Conservation (phyloP, 108 stramenopile species). For the Aurantiochytrium sp. region DNA sequence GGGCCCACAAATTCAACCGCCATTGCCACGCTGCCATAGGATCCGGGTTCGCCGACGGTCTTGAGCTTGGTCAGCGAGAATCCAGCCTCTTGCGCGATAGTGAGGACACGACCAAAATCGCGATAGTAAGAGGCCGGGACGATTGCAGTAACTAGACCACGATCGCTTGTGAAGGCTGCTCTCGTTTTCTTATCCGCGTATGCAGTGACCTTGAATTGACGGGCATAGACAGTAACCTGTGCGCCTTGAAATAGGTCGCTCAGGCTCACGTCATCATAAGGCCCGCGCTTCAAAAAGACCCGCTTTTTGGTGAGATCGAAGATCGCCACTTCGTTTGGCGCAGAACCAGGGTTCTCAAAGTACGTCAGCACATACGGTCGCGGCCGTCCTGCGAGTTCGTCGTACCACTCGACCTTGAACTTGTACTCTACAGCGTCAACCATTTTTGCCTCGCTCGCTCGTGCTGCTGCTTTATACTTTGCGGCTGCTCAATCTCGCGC, state of each 20-base stretch:
- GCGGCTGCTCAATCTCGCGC: neutral
- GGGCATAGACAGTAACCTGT: slow-evolving; percentile 17
- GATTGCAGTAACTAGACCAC: neutral
- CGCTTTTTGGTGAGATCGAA: neutral
- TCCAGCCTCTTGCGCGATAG: neutral
- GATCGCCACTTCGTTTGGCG: neutral
- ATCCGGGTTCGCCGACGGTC: neutral
- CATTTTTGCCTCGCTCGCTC: neutral
- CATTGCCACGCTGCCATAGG: neutral
- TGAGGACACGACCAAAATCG: neutral
- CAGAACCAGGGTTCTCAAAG: neutral
- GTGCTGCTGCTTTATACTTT: neutral
- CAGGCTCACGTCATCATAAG: slow-evolving; percentile 19
- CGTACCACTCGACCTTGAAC: neutral
- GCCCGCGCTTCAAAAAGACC: slow-evolving; percentile 22
- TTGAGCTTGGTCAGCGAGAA: neutral
- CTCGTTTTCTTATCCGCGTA: neutral
- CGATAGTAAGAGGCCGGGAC: neutral
- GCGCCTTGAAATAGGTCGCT: slow-evolving; percentile 13
- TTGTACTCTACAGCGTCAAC: slow-evolving; percentile 1
- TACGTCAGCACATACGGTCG: neutral
- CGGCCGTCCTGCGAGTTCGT: neutral
- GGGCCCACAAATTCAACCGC: neutral
- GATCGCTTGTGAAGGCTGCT: neutral
- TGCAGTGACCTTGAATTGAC: neutral